phyloP scores from a whole-genome alignment of 2,329 filamentous ascomycete genomes.

The Aspergillus ochraceus region DNA sequence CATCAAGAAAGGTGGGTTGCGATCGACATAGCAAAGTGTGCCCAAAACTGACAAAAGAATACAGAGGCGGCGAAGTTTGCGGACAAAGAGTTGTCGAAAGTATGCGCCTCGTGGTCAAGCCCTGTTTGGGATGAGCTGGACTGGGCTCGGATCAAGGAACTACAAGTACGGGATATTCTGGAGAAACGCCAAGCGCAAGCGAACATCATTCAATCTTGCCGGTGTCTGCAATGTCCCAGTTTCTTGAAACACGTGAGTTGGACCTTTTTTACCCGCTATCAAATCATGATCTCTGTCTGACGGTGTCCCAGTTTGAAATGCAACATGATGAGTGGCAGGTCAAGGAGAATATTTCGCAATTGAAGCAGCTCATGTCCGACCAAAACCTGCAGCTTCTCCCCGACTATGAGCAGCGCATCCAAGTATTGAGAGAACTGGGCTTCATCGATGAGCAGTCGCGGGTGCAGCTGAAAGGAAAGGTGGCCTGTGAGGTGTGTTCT shows the following conservation, averaged over 20 bases:
- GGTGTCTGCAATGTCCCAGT: constrained; percentile 68
- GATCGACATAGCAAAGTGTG: not conserved
- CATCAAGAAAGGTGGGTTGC: constrained; percentile 48
- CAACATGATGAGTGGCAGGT: constrained; percentile 96
- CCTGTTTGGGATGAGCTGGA: constrained; percentile 82
- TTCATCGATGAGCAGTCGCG: constrained; percentile 87
- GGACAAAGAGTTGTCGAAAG: constrained; percentile 65
- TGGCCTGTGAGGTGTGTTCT: constrained; percentile 75
- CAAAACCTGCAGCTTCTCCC: constrained; percentile 94
- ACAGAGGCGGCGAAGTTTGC: constrained; percentile 58
- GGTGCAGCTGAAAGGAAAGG: constrained; percentile 95
- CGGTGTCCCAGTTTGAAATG: constrained; percentile 72
- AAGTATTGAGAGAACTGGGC: constrained; percentile 84
- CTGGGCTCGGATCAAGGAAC: constrained; percentile 76
- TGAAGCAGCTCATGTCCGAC: constrained; percentile 88
- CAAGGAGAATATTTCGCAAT: constrained; percentile 84
- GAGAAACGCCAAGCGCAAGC: constrained; percentile 68
- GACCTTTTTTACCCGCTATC: not conserved
- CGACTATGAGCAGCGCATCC: constrained; percentile 93
- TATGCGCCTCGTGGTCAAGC: constrained; percentile 73
- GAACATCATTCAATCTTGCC: constrained; percentile 61
- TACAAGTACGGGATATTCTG: constrained; percentile 77
- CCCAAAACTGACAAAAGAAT: constrained; percentile 19
- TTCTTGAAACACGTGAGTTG: constrained; percentile 81
- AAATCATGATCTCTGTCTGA: constrained; percentile 19